Base-by-base conservation (phyloP, 148 eudicot species). In the Camellia granthamiana region DNA sequence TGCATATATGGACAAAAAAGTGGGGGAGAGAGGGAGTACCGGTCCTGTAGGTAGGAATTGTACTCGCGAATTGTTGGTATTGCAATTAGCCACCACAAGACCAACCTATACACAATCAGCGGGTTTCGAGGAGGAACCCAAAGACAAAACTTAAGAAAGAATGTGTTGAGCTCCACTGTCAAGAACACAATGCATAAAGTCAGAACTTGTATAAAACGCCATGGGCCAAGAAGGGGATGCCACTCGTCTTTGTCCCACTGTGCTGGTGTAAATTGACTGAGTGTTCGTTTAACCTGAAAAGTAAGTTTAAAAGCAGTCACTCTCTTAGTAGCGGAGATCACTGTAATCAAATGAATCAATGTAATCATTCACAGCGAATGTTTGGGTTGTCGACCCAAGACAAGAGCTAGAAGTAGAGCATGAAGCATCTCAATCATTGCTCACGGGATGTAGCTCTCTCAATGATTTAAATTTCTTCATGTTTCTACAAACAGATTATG, bases 171-270 rank as follows among this genome's bases (percentile, higher is more conserved):
- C 87, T 93, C 98, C 86, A 96, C 99, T 15, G 94, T 93, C 87
- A 96, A 83, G 89, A 96, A 96, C 65, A 91, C 81, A 71, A 91
- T 77, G 84, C 99, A 96, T 56, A 96, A 92, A 82, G 81, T 88
- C 23, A 93, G 84, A 74, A 96, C 97, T 96, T 96, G 98, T 67
- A 93, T 74, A 83, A 96, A 96, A 75, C 99, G 93, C 90, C 92
- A 90, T 63, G 99, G 99, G 79, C 98, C 98, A 78, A 92, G 97
- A 59, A 96, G 91, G 51, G 97, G 99, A 78, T 89, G 95, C 99
- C 99, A 96, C 85, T 96, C 99, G 78, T 96, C 99, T 88, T 96
- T 96, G 83, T 96, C 99, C 99, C 99, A 96, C 76, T 88, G 90
- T 51, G 99, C 99, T 67, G 99, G 99, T 64, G 99, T 96, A 81